These are phyloP conservation scores for Echites panduratus DNA, from an alignment of 257 asterid species.

Conservation along the genomic window DNA sequence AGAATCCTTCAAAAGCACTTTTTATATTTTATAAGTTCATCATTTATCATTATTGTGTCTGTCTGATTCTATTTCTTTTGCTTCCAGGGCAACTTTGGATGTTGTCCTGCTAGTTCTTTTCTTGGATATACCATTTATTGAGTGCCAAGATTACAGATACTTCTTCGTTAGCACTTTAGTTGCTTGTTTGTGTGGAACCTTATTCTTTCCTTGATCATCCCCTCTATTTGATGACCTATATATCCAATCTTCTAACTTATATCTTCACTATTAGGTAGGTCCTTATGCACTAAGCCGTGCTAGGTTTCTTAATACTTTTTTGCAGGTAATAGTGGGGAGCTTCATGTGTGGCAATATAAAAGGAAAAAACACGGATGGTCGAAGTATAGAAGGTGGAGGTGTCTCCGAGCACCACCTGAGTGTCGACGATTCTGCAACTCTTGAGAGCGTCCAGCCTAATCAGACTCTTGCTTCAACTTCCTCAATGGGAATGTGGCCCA, in stretches of 20 bases:
- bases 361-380: slow-evolving; percentile 41
- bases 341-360: slow-evolving; percentile 39
- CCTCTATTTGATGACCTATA: neutral
- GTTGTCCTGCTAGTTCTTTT: neutral
- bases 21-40: no score
- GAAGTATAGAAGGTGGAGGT: slow-evolving; percentile 33
- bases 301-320: neutral
- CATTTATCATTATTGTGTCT: neutral
- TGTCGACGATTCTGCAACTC: slow-evolving; percentile 25
- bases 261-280: neutral
- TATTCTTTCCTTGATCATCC: no score
- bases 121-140: neutral
- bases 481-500: slow-evolving; percentile 50
- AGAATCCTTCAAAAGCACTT: no score
- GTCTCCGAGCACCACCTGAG: slow-evolving; percentile 35
- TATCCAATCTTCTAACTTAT: neutral
- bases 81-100: neutral
- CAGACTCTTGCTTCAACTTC: slow-evolving; percentile 39
- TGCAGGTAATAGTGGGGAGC: slow-evolving; percentile 70
- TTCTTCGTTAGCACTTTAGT: neutral
- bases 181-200: neutral
- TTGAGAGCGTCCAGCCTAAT: slow-evolving; percentile 36
- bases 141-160: neutral
- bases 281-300: neutral
- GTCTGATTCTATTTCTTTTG: neutral